Evolutionary conservation across 352 stramenopile genomes (phyloP), one percentile per base, ranked within the genome.

Genomic region (Phytophthora boehmeriae): DNA sequence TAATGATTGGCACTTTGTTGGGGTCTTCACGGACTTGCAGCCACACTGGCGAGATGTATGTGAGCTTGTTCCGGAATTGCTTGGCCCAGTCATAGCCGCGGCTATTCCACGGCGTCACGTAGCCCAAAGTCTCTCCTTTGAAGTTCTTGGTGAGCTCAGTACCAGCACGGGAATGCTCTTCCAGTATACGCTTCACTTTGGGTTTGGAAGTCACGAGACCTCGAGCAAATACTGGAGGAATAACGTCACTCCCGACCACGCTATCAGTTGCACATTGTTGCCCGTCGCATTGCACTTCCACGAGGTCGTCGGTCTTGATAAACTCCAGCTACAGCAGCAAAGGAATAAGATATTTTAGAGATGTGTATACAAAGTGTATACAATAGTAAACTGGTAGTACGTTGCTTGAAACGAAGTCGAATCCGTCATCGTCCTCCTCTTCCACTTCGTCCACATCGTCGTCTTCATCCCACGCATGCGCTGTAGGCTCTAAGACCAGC

Each of bases 21-120:
- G 47, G 43, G 36, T 89, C 73, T 50, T 89, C 81, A 27, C 79
- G 78, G 19, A 94, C 64, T 49, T 94, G 86, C n/a, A 92, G 72
- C 86, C 86, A 94, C 66, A 93, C 83, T 36, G 86, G 86, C 55
- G 84, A 72, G 34, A 94, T 79, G 57, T 90, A 93, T 27, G 77
- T 81, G 57, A 94, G 86, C 60, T 92, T 92, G 38, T n/a, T n/a
- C 10, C 80, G 76, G 48, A 91, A 94, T 22, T 63, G 42, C 56
- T 83, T 88, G 56, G 83, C 81, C 41, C 76, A 76, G 52, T 91
- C 75, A 61, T 93, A 94, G n/a, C 86, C 86, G 14, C 76, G 78
- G 20, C 51, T 80, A 72, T 94, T 92, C 83, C 86, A 94, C 11
- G 86, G 86, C 3, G 86, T 94, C 55, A 94, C 83, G 57, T 92